Base-by-base conservation (phyloP, 768 basidiomycete species). In the Lentinula detonsa region DNA sequence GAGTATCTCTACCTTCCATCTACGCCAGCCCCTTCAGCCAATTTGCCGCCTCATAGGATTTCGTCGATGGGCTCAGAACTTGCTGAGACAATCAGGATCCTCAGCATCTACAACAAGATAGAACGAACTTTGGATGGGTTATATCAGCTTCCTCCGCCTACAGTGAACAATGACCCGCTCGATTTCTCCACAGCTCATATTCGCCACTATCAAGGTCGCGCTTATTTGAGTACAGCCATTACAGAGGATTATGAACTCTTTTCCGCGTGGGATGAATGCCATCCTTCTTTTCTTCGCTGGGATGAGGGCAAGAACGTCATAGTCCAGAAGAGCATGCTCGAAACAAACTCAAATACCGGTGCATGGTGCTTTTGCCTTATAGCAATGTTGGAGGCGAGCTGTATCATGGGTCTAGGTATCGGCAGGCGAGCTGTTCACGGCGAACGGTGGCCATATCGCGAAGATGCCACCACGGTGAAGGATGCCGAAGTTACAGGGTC, bases 301-400 rank as follows among this genome's bases (percentile, higher is more conserved):
- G 86, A 81, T 23, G 84, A 88, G 50, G 43, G n/a, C 5, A 82
- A 88, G 66, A 91, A 81, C 68, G 71, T 91, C 18, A 76, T 78
- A 64, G 82, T 85, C 18, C 89, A 93, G 65, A 75, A 85, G 63
- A 81, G 84, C 16, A 89, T 90, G 83, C 88, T 91, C 65, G 90
- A 90, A 68, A 91, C 90, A 21, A 84, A 82, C 65, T 87, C 87
- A 15, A 91, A 90, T 65, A 81, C 81, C 33, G 88, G 90, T 50
- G 88, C 89, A 9, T 93, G 91, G 91, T 89, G 86, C 66, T 93
- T 83, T 73, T 88, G 83, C 64, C 78, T 79, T 68, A 87, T 91
- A 78, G 90, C 93, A 70, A 77, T 84, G 49, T 75, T 87, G 63
- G 83, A 92, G 65, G 87, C 87, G 45, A 87, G 86, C 61, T 85